Percentiles rank a stretch among this genome's conserved stretches.
Conservation (phyloP, 2,329 filamentous ascomycete genomes). For the Chlorencoelia australis region DNA sequence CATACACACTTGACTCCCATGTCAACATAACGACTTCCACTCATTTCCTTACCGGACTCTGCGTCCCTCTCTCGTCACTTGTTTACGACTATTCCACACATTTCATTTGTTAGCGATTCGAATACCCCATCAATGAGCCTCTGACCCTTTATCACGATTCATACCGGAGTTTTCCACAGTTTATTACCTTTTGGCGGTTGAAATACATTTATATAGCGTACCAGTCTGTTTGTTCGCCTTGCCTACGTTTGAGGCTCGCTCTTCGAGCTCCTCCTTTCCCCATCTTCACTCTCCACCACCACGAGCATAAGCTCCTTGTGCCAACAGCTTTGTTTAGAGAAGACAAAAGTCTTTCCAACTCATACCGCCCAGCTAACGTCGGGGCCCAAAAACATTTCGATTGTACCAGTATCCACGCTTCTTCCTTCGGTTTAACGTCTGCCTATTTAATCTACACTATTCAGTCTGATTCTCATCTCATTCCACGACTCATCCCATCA, state of each 20-base stretch:
- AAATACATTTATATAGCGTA: slow-evolving; percentile 30
- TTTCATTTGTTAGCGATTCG: slow-evolving; percentile 41
- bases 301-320: slow-evolving; percentile 25
- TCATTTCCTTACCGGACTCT: slow-evolving; percentile 26
- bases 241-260: slow-evolving; percentile 4
- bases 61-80: slow-evolving; percentile 21
- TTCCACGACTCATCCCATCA: slow-evolving; percentile 1
- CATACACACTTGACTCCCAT: slow-evolving; percentile 22
- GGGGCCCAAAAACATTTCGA: slow-evolving; percentile 23
- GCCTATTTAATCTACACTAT: slow-evolving; percentile 16
- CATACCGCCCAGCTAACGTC: slow-evolving; percentile 20
- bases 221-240: slow-evolving; percentile 21
- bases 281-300: slow-evolving; percentile 12
- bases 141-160: slow-evolving; percentile 30
- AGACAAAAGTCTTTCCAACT: slow-evolving; percentile 27
- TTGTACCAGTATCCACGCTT: slow-evolving; percentile 25
- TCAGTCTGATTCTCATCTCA: slow-evolving; percentile 8
- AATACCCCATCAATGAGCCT: slow-evolving; percentile 32
- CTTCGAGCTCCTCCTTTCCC: slow-evolving; percentile 16
- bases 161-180: slow-evolving; percentile 26
- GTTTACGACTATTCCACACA: slow-evolving; percentile 32
- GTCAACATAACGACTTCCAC: slow-evolving; percentile 28
- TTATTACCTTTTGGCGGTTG: slow-evolving; percentile 22
- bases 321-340: slow-evolving; percentile 27
- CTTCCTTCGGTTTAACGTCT: slow-evolving; percentile 13